A percentile compares a stretch with the other conserved stretches of the same genome.
These are phyloP conservation scores for Otatea glauca DNA, from an alignment of 176 grass and related monocot species.

Conservation along the genomic window DNA sequence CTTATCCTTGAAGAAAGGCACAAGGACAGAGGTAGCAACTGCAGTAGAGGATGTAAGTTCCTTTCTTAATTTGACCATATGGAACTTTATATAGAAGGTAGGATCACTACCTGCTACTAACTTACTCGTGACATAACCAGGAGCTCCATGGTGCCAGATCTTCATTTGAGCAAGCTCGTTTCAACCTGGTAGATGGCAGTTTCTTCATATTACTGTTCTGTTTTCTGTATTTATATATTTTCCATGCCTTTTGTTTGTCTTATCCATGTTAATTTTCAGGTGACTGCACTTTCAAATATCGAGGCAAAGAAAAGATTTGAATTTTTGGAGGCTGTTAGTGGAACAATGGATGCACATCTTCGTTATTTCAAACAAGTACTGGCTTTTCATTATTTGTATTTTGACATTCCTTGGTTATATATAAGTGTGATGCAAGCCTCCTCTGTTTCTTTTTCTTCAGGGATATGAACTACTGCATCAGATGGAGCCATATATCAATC, in stretches of 20 bases:
- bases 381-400: slow-evolving; percentile 37
- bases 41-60: slow-evolving; percentile 89
- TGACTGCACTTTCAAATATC: slow-evolving; percentile 95
- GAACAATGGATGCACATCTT: slow-evolving; percentile 99
- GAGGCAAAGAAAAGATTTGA: slow-evolving; percentile 99
- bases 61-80: slow-evolving; percentile 32
- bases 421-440: slow-evolving; percentile 28
- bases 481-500: slow-evolving; percentile 98
- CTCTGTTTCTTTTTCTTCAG: slow-evolving; percentile 57
- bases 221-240: slow-evolving; percentile 26
- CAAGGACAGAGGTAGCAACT: slow-evolving; percentile 74
- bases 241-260: slow-evolving; percentile 33
- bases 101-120: slow-evolving; percentile 42
- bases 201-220: not conserved
- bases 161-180: slow-evolving; percentile 98
- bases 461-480: slow-evolving; percentile 96
- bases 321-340: slow-evolving; percentile 99
- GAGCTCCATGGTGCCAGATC: slow-evolving; percentile 92
- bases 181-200: slow-evolving; percentile 69
- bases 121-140: slow-evolving; percentile 52
- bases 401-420: slow-evolving; percentile 37
- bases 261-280: slow-evolving; percentile 51
- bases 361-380: slow-evolving; percentile 99
- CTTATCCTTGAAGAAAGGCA: slow-evolving; percentile 94
- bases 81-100: not conserved